Conservation (phyloP, 192 early-diverging fungal genomes). For the Coemansia sp. region DNA sequence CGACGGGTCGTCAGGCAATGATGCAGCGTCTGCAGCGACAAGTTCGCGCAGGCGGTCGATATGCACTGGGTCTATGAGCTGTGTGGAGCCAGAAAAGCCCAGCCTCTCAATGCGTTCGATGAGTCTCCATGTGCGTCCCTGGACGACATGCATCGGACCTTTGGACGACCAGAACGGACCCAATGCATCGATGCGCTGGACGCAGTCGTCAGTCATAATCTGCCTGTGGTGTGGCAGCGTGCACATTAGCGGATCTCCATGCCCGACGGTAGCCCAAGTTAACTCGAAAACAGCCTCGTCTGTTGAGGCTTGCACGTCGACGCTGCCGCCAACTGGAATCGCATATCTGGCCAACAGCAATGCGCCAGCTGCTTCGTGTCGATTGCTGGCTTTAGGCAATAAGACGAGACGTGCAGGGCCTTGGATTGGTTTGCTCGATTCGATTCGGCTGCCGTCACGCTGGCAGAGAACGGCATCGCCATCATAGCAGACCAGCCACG, state of each 20-base stretch:
- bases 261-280: slow-evolving; percentile 16
- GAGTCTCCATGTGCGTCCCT: slow-evolving; percentile 42
- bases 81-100: slow-evolving; percentile 33
- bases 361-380: slow-evolving; percentile 5
- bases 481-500: slow-evolving; percentile 43
- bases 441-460: slow-evolving; percentile 11
- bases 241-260: slow-evolving; percentile 22
- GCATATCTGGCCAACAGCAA: slow-evolving; percentile 23
- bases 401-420: slow-evolving; percentile 50
- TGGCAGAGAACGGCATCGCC: slow-evolving; percentile 13
- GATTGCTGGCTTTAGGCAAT: slow-evolving; percentile 6
- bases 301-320: slow-evolving; percentile 10
- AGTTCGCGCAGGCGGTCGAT: slow-evolving; percentile 20
- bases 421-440: slow-evolving; percentile 4
- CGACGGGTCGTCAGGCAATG: slow-evolving; percentile 3
- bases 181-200: slow-evolving; percentile 10
- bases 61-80: slow-evolving; percentile 10
- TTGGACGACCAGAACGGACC: slow-evolving; percentile 47
- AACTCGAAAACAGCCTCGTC: slow-evolving; percentile 20
- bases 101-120: slow-evolving; percentile 37
- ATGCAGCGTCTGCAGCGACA: slow-evolving; percentile 29
- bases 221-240: slow-evolving; percentile 51
- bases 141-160: slow-evolving; percentile 40
- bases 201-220: background rate
- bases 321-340: slow-evolving; percentile 36